Base-by-base conservation (phyloP, 768 basidiomycete species). In the Tubosaeta sp. region DNA sequence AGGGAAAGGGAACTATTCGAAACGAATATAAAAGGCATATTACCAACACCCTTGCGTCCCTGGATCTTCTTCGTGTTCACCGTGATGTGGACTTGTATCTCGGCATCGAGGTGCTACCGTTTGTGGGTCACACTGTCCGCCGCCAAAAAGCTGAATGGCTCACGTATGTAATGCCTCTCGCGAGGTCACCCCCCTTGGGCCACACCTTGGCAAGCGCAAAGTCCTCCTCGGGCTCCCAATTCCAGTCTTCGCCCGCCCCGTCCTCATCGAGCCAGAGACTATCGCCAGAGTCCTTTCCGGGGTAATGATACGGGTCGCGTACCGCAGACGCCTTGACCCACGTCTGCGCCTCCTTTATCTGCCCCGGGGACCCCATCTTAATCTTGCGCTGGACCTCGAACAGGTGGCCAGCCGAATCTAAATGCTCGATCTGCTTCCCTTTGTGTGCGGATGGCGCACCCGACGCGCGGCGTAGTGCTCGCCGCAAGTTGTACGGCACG, bases 181-280 rank as follows among this genome's bases (percentile, higher is more conserved):
- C 50, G 7, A 69, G 73, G 42, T 73, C 73, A 2, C 68, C 69
- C 1, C 70, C 67, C 4, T 71, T 66, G 0, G 76, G 73, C 83
- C 85, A 89, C 4, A 78, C 79, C 58, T 81, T 78, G 8, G 62
- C 73, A 13, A 88, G 63, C 0, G 78, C 77, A 43, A 79, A 76
- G 54, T 86, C 86, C 59, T 86, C 83, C 60, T 88, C 87, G 3
- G 81, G 77, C 45, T 81, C 78, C 86, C 86, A 88, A 36, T 71
- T 75, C 80, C 84, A 86, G 9, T 71, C 75, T 6, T 74, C 74
- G 0, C 75, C 71, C 32, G 70, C 72, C 1, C 69, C 69, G 0
- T 63, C 57, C n/a, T 62, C 61, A 2, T 65, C 61, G 24, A 66
- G 53, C 55, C 67, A 60, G 32, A 60, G 53, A 36, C 66, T 66